phyloP scores from a whole-genome alignment of 78 protist species.

The Mastigamoeba balamuthi region DNA sequence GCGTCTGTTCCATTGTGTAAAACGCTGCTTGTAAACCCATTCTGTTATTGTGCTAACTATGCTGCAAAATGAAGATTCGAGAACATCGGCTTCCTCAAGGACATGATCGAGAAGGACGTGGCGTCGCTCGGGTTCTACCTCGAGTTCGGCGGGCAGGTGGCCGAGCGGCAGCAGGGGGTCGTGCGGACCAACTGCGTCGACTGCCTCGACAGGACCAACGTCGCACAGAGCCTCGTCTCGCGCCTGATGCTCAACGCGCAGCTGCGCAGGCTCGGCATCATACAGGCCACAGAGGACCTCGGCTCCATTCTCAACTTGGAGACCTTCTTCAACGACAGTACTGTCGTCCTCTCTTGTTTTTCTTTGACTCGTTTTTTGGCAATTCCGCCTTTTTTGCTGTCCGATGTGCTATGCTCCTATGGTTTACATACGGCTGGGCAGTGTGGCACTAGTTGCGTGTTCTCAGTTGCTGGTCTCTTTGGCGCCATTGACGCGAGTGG shows the following conservation, averaged over 20 bases:
- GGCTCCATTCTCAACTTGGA: background rate
- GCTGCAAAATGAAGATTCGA: constrained; percentile 6
- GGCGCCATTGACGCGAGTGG: too few relatives aligned
- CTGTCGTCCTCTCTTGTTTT: background rate
- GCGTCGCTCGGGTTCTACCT: background rate
- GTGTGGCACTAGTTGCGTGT: too few relatives aligned
- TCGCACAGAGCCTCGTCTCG: constrained; percentile 64
- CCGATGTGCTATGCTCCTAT: too few relatives aligned
- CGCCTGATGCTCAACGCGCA: constrained; percentile 16
- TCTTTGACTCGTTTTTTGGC: background rate
- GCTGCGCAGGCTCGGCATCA: constrained; percentile 39
- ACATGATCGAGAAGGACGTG: background rate
- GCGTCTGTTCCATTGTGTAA: too few relatives aligned
- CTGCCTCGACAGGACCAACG: constrained; percentile 91
- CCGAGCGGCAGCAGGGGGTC: constrained; percentile 34
- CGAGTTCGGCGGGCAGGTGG: background rate
- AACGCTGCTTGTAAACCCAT: too few relatives aligned
- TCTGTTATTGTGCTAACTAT: too few relatives aligned
- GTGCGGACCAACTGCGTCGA: constrained; percentile 90
- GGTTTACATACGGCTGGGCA: too few relatives aligned
- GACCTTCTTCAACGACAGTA: background rate
- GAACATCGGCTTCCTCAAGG: background rate
- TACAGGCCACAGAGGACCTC: background rate
- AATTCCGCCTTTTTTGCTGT: background rate
- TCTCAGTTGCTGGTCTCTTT: too few relatives aligned